Conservation (phyloP, 352 stramenopile species). For the Thalassiosira hispida region DNA sequence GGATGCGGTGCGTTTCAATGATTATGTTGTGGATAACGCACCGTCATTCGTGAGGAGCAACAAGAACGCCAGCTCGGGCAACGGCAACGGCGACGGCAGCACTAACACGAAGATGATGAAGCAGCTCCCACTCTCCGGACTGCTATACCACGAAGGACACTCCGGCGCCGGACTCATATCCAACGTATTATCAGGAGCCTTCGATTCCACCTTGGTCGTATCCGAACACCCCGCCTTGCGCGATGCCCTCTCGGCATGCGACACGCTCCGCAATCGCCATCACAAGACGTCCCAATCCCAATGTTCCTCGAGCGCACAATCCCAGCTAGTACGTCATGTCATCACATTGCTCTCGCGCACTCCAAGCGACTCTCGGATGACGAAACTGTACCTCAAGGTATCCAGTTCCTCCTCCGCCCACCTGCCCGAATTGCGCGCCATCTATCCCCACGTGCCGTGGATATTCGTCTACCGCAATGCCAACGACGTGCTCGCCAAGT, state of each 20-base stretch:
- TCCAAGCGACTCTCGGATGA: neutral
- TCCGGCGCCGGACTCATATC: slow-evolving; percentile 22
- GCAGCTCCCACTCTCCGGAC: slow-evolving; percentile 12
- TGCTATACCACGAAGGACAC: slow-evolving; percentile 26
- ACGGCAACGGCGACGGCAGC: too few species aligned
- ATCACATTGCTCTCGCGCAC: slow-evolving; percentile 15
- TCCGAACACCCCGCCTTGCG: slow-evolving; percentile 21
- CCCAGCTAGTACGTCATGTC: slow-evolving; percentile 8
- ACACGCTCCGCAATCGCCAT: slow-evolving; percentile 13
- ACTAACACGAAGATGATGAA: neutral
- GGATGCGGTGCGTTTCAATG: slow-evolving; percentile 2
- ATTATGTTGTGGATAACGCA: neutral
- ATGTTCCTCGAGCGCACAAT: neutral
- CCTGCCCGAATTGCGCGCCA: neutral
- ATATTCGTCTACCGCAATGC: slow-evolving; percentile 26
- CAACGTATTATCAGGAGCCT: slow-evolving; percentile 9
- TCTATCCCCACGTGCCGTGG: slow-evolving; percentile 18
- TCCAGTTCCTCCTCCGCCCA: slow-evolving; percentile 5
- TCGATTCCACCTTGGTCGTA: slow-evolving; percentile 13
- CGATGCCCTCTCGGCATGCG: slow-evolving; percentile 26
- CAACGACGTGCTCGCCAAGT: slow-evolving; percentile 23
- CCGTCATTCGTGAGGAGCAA: too few species aligned
- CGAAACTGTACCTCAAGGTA: slow-evolving; percentile 25
- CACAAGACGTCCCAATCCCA: neutral
- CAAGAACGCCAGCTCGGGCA: too few species aligned